Conservation (phyloP, 2,329 filamentous ascomycete genomes). For the Fusarium beomiforme region DNA sequence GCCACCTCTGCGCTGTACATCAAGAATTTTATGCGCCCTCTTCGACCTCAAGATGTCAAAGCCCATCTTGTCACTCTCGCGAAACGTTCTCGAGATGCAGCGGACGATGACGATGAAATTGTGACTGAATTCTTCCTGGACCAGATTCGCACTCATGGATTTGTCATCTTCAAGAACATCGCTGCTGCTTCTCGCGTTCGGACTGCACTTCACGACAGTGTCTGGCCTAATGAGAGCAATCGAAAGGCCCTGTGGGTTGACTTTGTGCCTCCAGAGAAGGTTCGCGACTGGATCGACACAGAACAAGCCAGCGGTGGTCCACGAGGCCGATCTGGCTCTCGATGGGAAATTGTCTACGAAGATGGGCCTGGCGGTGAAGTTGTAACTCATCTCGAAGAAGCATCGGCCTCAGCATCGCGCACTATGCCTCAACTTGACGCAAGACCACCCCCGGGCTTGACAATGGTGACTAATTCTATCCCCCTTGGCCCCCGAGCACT, state of each 20-base stretch:
- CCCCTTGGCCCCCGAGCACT: slow-evolving; percentile 50
- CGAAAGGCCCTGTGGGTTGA: slow-evolving; percentile 89
- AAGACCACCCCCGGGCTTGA: slow-evolving; percentile 28
- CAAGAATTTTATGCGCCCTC: slow-evolving; percentile 86
- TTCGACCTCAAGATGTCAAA: slow-evolving; percentile 74
- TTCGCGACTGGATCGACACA: slow-evolving; percentile 77
- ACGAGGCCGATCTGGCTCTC: slow-evolving; percentile 53
- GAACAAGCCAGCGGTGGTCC: slow-evolving; percentile 63
- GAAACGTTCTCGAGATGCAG: slow-evolving; percentile 61
- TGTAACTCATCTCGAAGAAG: slow-evolving; percentile 61
- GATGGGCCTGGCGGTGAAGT: slow-evolving; percentile 63
- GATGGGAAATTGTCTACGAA: slow-evolving; percentile 81
- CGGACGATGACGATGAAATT: slow-evolving; percentile 61
- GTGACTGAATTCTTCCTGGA: slow-evolving; percentile 82
- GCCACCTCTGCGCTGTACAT: slow-evolving; percentile 87
- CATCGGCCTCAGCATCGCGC: slow-evolving; percentile 29
- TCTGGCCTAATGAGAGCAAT: slow-evolving; percentile 89
- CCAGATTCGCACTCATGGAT: slow-evolving; percentile 86
- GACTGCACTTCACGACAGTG: slow-evolving; percentile 76
- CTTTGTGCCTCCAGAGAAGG: slow-evolving; percentile 81
- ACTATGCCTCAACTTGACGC: slow-evolving; percentile 22
- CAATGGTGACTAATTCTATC: slow-evolving; percentile 47
- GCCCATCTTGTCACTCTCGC: slow-evolving; percentile 77
- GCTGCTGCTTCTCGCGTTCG: slow-evolving; percentile 81
- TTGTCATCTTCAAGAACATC: slow-evolving; percentile 76